Percentiles rank a stretch among this genome's conserved stretches.
phyloP scores from a whole-genome alignment of 345 rosid species.

The Rhizophora mangle region DNA sequence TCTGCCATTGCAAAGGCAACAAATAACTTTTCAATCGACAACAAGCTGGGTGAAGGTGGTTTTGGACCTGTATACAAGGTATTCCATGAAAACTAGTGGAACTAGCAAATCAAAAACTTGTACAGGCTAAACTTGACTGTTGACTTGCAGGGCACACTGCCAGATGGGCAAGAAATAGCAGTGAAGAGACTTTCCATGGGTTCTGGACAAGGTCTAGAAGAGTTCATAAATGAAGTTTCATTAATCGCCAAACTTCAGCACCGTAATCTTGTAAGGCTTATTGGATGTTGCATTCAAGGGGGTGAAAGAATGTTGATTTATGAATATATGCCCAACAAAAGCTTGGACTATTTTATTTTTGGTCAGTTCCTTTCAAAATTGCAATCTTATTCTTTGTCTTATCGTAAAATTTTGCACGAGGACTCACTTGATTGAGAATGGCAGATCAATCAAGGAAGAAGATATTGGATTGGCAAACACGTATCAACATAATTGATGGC shows the following conservation, averaged over 20 bases:
- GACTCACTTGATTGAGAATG: neutral
- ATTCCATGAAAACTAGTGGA: neutral
- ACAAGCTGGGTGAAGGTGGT: conserved; percentile 40
- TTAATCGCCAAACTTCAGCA: conserved; percentile 34
- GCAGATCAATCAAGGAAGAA: conserved; percentile 30
- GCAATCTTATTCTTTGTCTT: too few species aligned
- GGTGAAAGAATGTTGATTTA: conserved; percentile 35
- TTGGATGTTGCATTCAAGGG: conserved; percentile 35
- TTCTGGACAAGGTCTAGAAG: conserved; percentile 36
- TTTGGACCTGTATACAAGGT: conserved; percentile 38
- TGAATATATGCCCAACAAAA: conserved; percentile 38
- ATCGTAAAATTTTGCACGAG: too few species aligned
- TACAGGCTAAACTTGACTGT: neutral
- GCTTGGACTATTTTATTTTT: conserved; percentile 34
- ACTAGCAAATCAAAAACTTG: neutral
- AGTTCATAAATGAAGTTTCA: conserved; percentile 31
- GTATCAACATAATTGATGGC: conserved; percentile 34
- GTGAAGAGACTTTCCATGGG: conserved; percentile 33
- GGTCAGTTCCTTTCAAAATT: conserved; percentile 13
- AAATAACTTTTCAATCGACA: conserved; percentile 18
- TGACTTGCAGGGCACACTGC: conserved; percentile 25
- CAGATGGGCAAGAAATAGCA: conserved; percentile 30
- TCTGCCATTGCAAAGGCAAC: conserved; percentile 20
- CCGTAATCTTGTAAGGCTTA: conserved; percentile 37
- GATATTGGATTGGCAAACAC: conserved; percentile 27